phyloP scores from a whole-genome alignment of 768 basidiomycete genomes.

The Collybia nuda region DNA sequence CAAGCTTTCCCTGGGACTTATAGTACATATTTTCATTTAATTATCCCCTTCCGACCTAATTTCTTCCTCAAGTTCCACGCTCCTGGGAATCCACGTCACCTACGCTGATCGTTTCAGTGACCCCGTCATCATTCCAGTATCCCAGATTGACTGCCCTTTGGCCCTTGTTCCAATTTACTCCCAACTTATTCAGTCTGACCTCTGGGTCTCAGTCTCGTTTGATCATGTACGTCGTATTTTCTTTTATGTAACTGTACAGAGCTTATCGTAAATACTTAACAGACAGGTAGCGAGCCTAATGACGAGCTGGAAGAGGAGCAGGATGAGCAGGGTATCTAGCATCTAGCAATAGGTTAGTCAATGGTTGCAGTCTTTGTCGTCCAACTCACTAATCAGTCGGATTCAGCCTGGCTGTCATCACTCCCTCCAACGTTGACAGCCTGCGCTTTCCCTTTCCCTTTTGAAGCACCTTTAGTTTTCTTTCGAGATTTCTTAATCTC shows the following conservation, averaged over 20 bases:
- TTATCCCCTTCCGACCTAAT: not conserved
- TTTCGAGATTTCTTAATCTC: too few species aligned
- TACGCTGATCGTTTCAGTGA: conserved; percentile 1
- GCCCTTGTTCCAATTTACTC: conserved; percentile 1
- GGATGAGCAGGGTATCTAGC: too few species aligned
- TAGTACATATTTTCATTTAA: not conserved
- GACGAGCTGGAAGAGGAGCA: too few species aligned
- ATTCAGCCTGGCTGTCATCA: too few species aligned
- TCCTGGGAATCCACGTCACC: not conserved
- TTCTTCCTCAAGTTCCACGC: not conserved
- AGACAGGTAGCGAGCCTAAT: too few species aligned
- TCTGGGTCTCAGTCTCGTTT: conserved; percentile 4
- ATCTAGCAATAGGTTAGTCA: too few species aligned
- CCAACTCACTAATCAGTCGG: too few species aligned
- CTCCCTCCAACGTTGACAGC: too few species aligned
- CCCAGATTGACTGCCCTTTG: not conserved
- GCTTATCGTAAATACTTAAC: too few species aligned
- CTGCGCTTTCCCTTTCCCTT: too few species aligned
- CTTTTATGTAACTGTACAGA: not conserved
- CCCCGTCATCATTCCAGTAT: not conserved
- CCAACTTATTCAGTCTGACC: not conserved
- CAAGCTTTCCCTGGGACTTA: conserved; percentile 1
- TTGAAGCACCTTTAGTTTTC: too few species aligned
- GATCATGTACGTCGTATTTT: not conserved
- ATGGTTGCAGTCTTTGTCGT: too few species aligned